Base-by-base conservation (phyloP, 129 eudicot genomes). In the Chrysanthemum seticuspe region DNA sequence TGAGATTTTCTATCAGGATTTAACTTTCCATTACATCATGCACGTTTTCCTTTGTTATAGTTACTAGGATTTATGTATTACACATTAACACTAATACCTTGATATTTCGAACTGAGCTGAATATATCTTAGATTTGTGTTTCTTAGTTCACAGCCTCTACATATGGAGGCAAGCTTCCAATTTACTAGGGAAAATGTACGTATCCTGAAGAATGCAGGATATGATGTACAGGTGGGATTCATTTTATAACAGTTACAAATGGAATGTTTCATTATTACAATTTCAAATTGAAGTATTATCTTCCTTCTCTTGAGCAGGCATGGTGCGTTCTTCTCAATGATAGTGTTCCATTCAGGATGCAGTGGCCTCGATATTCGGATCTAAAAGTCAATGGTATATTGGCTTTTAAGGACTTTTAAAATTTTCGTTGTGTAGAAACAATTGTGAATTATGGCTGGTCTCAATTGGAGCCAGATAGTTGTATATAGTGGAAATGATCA, bases 301-400 rank as follows among this genome's bases (percentile, higher is more conserved):
- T 52, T 25, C 49, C 67, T 40, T 69, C 29, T 62, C 14, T 47
- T 76, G 55, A 67, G 25, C 80, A 85, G 94, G 90, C 82, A 13
- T 87, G 94, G 94, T 87, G 88, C 47, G 83, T 87, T 65, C 89
- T 87, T 75, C 85, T 87, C 29, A 87, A 87, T 76, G 94, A 87
- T 71, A 75, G 73, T 68, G 94, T 87, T 69, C 83, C 85, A 71
- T 87, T 84, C 68, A 80, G 94, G 71, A 82, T 87, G 86, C 94
- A 87, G 23, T 87, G 94, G 94, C 94, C 94, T 15, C 82, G 36
- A 48, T 85, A 66, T 83, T 80, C 90, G 45, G 90, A 82, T 45
- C 80, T 87, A 54, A 80, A 73, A 78, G 80, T 85, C 61, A 87
- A 87, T 72, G 94, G 94, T 87, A 78, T 62, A 74, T 29, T 53